phyloP scores from a whole-genome alignment of 2,329 filamentous ascomycete genomes.

The Onygena corvina region DNA sequence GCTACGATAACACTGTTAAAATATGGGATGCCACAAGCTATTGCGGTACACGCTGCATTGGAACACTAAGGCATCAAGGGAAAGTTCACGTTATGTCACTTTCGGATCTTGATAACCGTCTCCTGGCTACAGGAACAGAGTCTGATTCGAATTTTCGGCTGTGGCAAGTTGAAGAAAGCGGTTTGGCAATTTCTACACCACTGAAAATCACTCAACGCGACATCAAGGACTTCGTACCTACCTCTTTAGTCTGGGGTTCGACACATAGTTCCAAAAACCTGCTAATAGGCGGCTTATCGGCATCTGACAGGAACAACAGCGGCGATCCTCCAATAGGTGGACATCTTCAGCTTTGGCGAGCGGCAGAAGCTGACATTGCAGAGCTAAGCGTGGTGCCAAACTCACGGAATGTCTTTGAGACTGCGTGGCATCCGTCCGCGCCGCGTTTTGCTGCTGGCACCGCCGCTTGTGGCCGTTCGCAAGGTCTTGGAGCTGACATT shows the following conservation, averaged over 20 bases:
- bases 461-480: conserved; percentile 20
- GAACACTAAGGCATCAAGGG: conserved; percentile 35
- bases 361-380: conserved; percentile 29
- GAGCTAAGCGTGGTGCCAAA: conserved; percentile 34
- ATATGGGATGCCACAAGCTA: conserved; percentile 40
- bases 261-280: conserved; percentile 28
- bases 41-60: conserved; percentile 21
- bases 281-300: conserved; percentile 45
- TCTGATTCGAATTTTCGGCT: conserved; percentile 23
- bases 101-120: conserved; percentile 26
- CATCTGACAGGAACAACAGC: conserved; percentile 25
- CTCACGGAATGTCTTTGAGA: conserved; percentile 47
- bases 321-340: not conserved
- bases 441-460: conserved; percentile 42
- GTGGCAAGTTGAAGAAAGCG: conserved; percentile 22
- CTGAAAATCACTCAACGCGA: conserved; percentile 14
- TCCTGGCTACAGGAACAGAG: conserved; percentile 40
- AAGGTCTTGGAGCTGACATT: conserved; percentile 27
- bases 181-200: conserved; percentile 17
- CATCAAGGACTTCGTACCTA: conserved; percentile 26
- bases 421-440: conserved; percentile 43
- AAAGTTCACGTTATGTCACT: conserved; percentile 43
- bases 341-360: conserved; percentile 36
- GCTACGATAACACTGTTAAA: conserved; percentile 46
- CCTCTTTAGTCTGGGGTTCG: conserved; percentile 39